Base-by-base conservation (phyloP, 2,329 filamentous ascomycete genomes). In the Pestalotiopsis sp. region DNA sequence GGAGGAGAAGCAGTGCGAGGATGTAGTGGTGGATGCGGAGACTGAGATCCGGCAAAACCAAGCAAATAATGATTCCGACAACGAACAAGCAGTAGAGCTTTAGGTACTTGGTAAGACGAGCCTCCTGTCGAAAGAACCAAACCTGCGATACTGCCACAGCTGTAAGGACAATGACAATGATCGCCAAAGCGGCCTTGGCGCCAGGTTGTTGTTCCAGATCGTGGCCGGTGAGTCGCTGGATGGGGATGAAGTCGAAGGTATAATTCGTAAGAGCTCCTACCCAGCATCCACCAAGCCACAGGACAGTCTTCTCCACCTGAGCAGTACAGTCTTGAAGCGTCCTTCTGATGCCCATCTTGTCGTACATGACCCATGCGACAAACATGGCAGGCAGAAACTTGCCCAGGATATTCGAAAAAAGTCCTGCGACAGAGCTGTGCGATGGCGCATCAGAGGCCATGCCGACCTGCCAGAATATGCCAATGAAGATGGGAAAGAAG, bases 11-110 rank as follows among this genome's bases (percentile, higher is more conserved):
- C 14, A 99, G 87, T 1, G 91, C 94, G 4, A 98, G 85, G 72
- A 98, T 93, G 78, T 98, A 99, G 79, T 99, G 96, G 77, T 99
- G 96, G 68, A 99, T 66, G 41, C 96, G 91, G 64, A 99, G 86
- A 70, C 90, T 92, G 65, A 97, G 88, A 7, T 90, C 88, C 0
- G 95, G 95, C 5, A 97, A 81, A 1, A 87, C 82, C 13, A 97
- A 84, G 41, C 92, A 87, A 64, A 94, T 81, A 38, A 96, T 76
- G 45, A 98, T 88, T n/a, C 84, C 85, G 2, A 83, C 77, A 2
- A 89, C 82, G 71, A 97, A 88, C 4, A 93, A 82, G 25, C 85
- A 87, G 78, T 98, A 98, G 23, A 97, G 85, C 74, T 88, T 89
- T 5, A 98, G 87, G 75, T 95, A 95, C 52, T 86, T 88, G 38